Conservation (phyloP, 306 rosid species). For the Trifolium subterraneum region DNA sequence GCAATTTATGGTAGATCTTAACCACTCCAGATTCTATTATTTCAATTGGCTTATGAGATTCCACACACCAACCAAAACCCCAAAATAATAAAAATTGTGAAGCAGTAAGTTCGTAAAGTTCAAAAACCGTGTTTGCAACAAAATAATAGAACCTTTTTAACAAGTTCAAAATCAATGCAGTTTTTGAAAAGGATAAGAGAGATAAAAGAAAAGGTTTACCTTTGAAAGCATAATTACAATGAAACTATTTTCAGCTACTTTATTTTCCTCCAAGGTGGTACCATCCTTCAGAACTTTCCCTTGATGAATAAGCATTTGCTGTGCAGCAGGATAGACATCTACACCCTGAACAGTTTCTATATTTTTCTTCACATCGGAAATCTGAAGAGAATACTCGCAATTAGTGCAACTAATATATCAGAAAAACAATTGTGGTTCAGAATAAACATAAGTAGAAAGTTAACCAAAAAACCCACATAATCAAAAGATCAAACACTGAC, state of each 20-base stretch:
- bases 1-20: conserved; percentile 4
- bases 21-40: conserved; percentile 9
- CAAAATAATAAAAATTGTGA: neutral
- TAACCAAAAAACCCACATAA: conserved; percentile 1
- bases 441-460: neutral
- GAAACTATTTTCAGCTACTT: conserved; percentile 87
- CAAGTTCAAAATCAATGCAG: neutral
- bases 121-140: neutral
- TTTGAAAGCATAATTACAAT: conserved; percentile 90
- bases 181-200: neutral
- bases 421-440: neutral
- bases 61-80: conserved; percentile 15
- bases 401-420: neutral
- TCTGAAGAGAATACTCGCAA: conserved; percentile 51
- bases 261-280: conserved; percentile 78
- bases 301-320: conserved; percentile 94
- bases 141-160: neutral
- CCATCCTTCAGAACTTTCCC: conserved; percentile 89
- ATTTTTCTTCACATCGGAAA: conserved; percentile 81
- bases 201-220: conserved; percentile 49
- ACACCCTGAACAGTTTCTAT: conserved; percentile 80
- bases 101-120: conserved; percentile 10
- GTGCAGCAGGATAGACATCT: conserved; percentile 82
- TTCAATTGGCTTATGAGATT: neutral
- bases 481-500: conserved; percentile 4